Evolutionary conservation across 441 rosid species (phyloP).

Genomic region (Aquilaria agallochum): DNA sequence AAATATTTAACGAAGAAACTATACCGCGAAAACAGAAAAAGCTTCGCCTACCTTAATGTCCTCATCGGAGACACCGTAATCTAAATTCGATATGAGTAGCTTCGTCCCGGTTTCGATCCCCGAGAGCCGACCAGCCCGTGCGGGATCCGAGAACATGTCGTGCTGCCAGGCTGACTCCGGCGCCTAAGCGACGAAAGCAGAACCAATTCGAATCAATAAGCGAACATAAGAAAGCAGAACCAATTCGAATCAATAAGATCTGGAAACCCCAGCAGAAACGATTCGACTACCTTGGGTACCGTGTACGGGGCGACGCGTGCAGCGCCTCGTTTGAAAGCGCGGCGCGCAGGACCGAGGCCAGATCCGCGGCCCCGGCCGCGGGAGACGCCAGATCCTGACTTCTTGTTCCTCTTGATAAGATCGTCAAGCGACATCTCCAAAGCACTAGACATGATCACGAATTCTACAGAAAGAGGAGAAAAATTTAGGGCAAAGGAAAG

Average conservation of each 20-base stretch:
- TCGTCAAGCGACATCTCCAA: conserved; percentile 97
- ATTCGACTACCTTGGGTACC: conserved; percentile 42
- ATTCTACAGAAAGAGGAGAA: conserved; percentile 8
- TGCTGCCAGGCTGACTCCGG: conserved; percentile 89
- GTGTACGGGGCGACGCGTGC: conserved; percentile 68
- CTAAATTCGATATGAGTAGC: conserved; percentile 87
- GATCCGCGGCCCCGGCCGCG: conserved; percentile 64
- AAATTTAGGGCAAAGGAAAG: neutral
- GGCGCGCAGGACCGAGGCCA: conserved; percentile 80
- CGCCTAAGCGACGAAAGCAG: conserved; percentile 41
- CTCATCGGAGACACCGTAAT: conserved; percentile 89
- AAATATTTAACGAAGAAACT: neutral
- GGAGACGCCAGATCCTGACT: conserved; percentile 24
- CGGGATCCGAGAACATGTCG: conserved; percentile 65
- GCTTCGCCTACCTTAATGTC: conserved; percentile 60
- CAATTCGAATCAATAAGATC: conserved; percentile 20
- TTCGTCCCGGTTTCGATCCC: conserved; percentile 90
- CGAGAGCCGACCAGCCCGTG: conserved; percentile 47
- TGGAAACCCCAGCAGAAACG: neutral
- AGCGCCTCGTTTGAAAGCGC: conserved; percentile 51
- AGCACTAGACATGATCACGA: conserved; percentile 56
- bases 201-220: conserved; percentile 3
- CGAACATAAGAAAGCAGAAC: conserved; percentile 12
- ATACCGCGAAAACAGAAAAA: too few relatives aligned
- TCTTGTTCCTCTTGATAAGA: conserved; percentile 73